phyloP scores from a whole-genome alignment of 805 yeast genomes.

The Phaffomyces thermotolerans region DNA sequence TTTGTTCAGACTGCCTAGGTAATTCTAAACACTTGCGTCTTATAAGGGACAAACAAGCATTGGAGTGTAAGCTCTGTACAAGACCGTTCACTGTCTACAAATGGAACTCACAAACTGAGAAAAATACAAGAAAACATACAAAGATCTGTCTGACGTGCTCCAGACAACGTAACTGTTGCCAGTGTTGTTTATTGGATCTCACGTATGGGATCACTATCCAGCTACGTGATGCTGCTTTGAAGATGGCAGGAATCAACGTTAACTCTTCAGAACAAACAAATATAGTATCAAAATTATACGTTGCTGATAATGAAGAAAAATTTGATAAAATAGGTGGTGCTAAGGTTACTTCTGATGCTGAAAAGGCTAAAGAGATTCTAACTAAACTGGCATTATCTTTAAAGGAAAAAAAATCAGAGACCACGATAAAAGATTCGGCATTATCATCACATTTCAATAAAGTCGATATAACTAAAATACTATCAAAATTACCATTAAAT shows the following conservation, averaged over 20 bases:
- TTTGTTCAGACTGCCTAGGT: constrained; percentile 75
- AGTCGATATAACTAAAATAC: constrained; percentile 43
- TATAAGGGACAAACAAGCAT: constrained; percentile 63
- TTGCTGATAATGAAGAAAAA: constrained; percentile 42
- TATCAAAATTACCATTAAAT: constrained; percentile 60
- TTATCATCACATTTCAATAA: constrained; percentile 17
- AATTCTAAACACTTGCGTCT: constrained; percentile 56
- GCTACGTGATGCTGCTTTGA: constrained; percentile 72
- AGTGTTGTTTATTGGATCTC: constrained; percentile 77
- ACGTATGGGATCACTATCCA: constrained; percentile 74
- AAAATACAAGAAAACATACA: constrained; percentile 46
- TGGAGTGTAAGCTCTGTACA: constrained; percentile 80
- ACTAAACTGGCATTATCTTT: constrained; percentile 30
- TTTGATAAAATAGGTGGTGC: constrained; percentile 31
- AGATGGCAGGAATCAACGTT: constrained; percentile 51
- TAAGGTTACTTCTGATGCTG: constrained; percentile 24
- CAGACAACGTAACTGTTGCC: constrained; percentile 75
- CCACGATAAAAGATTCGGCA: constrained; percentile 7
- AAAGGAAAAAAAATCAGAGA: constrained; percentile 8
- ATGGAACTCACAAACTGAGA: constrained; percentile 51
- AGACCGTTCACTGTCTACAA: constrained; percentile 76
- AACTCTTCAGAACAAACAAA: constrained; percentile 38
- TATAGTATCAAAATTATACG: constrained; percentile 47
- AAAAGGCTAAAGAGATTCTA: constrained; percentile 46
- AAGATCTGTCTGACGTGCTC: constrained; percentile 77